Percentiles rank a stretch among this genome's conserved stretches.
Conservation (phyloP, 495 filamentous ascomycete genomes). For the Penicillium coprophilum region DNA sequence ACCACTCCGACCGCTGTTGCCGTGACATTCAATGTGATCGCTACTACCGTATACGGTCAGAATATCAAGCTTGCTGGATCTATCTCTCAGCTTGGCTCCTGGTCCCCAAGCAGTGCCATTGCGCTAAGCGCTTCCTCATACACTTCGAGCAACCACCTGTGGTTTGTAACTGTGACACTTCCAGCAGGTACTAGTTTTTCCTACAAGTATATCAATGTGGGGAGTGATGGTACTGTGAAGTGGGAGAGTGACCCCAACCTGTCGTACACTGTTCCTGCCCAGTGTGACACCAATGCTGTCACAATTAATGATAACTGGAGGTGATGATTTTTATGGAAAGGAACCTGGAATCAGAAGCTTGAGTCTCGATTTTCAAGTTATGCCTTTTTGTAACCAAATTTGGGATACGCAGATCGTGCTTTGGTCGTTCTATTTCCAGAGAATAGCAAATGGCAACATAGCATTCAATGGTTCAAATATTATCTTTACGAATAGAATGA, state of each 20-base stretch:
- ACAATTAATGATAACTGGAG: slow-evolving; percentile 38
- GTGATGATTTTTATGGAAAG: background rate
- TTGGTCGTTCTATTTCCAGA: background rate
- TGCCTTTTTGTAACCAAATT: no score
- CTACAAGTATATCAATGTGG: slow-evolving; percentile 69
- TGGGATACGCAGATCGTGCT: background rate
- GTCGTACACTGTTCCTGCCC: slow-evolving; percentile 52
- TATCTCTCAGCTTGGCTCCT: slow-evolving; percentile 54
- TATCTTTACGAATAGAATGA: background rate
- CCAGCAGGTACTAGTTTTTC: slow-evolving; percentile 53
- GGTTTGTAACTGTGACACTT: slow-evolving; percentile 54
- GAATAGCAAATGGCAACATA: background rate
- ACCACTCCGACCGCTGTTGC: slow-evolving; percentile 47
- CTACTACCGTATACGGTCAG: slow-evolving; percentile 56
- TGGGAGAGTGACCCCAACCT: slow-evolving; percentile 70
- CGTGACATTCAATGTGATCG: slow-evolving; percentile 59
- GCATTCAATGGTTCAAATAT: background rate
- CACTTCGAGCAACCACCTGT: slow-evolving; percentile 54
- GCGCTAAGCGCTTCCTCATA: slow-evolving; percentile 55
- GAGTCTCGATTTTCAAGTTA: no score
- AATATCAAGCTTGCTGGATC: slow-evolving; percentile 60
- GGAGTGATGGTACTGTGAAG: slow-evolving; percentile 49
- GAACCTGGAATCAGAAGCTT: no score
- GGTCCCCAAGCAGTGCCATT: slow-evolving; percentile 52
- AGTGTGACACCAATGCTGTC: slow-evolving; percentile 43